These are phyloP conservation scores for Fusarium verticillioides DNA, from an alignment of 2,329 filamentous ascomycete genomes.

Conservation along the genomic window DNA sequence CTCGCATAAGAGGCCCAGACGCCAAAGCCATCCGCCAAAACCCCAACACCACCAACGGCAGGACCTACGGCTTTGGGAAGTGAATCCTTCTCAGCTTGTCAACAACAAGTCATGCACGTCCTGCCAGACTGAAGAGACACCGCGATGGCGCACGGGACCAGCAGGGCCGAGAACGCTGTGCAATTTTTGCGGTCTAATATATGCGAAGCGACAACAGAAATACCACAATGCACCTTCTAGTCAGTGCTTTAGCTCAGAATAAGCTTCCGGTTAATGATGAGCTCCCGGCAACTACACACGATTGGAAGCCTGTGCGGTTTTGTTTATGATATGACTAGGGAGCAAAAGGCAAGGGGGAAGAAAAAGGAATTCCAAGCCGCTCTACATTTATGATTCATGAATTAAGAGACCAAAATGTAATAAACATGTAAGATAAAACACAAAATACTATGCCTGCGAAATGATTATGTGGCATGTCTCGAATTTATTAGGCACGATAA, in stretches of 20 bases:
- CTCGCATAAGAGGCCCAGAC: not conserved
- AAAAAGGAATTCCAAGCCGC: not conserved
- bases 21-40: not conserved
- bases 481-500: not conserved
- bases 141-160: not conserved
- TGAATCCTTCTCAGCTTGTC: fast-evolving
- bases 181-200: not conserved
- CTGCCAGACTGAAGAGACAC: not conserved
- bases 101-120: not conserved
- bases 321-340: not conserved
- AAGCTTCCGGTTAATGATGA: not conserved
- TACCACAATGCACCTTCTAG: fast-evolving
- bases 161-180: not conserved
- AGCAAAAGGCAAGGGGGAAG: not conserved
- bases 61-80: fast-evolving
- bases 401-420: not conserved
- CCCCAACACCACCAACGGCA: no score
- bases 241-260: fast-evolving
- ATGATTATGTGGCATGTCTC: not conserved
- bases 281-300: no score
- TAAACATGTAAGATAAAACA: not conserved
- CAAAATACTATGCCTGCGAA: not conserved
- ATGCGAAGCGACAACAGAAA: not conserved
- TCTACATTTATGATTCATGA: not conserved
- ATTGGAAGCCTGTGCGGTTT: no score